phyloP scores from a whole-genome alignment of 23 red algal genomes.

The Gracilariopsis chorda region DNA sequence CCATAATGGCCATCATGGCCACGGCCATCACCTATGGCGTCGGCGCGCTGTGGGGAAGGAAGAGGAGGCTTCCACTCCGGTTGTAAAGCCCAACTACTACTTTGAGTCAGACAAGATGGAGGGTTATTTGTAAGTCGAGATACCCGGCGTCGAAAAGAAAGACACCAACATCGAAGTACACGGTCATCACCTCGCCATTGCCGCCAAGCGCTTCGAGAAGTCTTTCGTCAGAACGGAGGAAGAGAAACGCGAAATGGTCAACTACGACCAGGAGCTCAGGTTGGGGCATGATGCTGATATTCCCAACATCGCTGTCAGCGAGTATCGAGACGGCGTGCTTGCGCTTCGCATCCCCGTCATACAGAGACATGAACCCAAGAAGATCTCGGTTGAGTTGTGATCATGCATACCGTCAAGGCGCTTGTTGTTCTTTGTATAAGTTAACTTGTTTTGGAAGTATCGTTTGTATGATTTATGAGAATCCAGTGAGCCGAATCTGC shows the following conservation, averaged over 20 bases:
- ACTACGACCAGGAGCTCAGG: background rate
- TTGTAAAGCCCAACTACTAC: background rate
- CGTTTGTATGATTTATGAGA: no score
- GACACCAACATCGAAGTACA: background rate
- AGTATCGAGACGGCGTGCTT: background rate
- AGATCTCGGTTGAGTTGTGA: background rate
- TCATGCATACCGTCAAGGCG: no score
- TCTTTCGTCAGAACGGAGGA: background rate
- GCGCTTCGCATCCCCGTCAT: background rate
- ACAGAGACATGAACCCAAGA: background rate
- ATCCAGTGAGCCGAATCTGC: no score
- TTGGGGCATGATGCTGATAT: conserved; percentile 2
- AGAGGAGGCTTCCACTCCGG: background rate
- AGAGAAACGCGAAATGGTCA: background rate
- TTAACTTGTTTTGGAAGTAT: no score
- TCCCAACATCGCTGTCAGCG: background rate
- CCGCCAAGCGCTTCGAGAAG: background rate
- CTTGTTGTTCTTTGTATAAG: no score
- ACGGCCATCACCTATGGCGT: background rate
- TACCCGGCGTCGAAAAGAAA: conserved; percentile 6
- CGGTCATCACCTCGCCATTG: background rate
- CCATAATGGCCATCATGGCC: background rate
- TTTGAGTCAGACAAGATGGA: background rate
- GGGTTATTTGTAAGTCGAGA: background rate
- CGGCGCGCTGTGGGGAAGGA: background rate